A percentile compares a stretch with the other conserved stretches of the same genome.
These are phyloP conservation scores for Phoma sp. DNA, from an alignment of 2,329 filamentous ascomycete species.

Conservation along the genomic window DNA sequence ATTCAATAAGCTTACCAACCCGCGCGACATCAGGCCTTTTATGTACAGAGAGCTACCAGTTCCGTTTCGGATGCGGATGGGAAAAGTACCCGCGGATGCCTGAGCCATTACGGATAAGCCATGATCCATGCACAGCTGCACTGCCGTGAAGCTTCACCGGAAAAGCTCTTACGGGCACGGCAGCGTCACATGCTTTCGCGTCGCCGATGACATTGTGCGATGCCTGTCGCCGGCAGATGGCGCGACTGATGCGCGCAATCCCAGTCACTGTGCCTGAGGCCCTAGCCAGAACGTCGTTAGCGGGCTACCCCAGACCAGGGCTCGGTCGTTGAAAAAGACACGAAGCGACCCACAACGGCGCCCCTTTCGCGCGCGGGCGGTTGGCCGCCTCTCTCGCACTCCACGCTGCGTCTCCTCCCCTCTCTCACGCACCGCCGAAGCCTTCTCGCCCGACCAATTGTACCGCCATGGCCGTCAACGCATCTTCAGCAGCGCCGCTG, in stretches of 20 bases:
- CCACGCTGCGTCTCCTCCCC: neutral
- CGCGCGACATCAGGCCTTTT: neutral
- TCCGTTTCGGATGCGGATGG: neutral
- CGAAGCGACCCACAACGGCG: neutral
- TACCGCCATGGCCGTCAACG: constrained; percentile 17
- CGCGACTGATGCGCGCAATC: neutral
- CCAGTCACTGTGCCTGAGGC: neutral
- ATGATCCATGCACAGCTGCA: neutral
- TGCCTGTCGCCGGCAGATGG: too few relatives aligned
- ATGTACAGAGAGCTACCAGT: neutral
- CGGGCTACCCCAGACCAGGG: neutral
- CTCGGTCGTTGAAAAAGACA: neutral
- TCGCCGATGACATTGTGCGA: neutral
- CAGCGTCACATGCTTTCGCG: constrained; percentile 15
- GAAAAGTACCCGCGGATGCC: neutral
- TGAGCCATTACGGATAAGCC: neutral
- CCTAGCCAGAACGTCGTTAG: too few relatives aligned
- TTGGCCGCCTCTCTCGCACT: neutral
- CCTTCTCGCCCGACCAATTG: constrained; percentile 10
- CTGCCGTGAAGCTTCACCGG: neutral
- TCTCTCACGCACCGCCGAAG: constrained; percentile 1
- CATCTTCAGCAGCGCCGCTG: constrained; percentile 20
- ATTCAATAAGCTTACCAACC: neutral
- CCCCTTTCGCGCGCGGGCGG: constrained; percentile 8
- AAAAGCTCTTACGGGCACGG: neutral